Percentiles rank a stretch among this genome's conserved stretches.
Conservation (phyloP, 1,284 basidiomycete species). For the Mycena sp. region DNA sequence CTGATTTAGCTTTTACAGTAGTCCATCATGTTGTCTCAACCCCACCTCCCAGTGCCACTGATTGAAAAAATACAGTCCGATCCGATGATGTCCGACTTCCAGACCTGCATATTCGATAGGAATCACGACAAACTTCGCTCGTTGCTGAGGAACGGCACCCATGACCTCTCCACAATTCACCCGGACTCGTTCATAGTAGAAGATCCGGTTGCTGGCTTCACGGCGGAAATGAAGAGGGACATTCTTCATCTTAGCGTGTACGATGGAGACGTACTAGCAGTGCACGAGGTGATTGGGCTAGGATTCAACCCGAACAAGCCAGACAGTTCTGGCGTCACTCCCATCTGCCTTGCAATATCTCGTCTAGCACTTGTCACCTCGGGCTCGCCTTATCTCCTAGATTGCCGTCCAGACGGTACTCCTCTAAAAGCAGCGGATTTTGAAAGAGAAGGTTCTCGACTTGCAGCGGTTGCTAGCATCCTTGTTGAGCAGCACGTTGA, state of each 20-base stretch:
- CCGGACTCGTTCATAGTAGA: not conserved
- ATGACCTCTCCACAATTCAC: not conserved
- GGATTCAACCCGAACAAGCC: slow-evolving; percentile 9
- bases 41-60: slow-evolving; percentile 11
- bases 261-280: slow-evolving; percentile 21
- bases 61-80: not conserved
- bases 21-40: too few species aligned
- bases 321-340: slow-evolving; percentile 20
- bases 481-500: slow-evolving; percentile 28
- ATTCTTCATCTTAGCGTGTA: slow-evolving; percentile 19
- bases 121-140: not conserved
- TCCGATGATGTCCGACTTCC: slow-evolving; percentile 1
- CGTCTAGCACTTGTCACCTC: not conserved
- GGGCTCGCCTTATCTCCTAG: not conserved
- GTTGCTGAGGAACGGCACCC: not conserved
- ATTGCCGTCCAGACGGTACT: not conserved
- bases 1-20: too few species aligned
- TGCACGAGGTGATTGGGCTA: slow-evolving; percentile 12
- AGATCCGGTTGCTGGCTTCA: not conserved
- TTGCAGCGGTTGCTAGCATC: slow-evolving; percentile 16
- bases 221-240: slow-evolving; percentile 1
- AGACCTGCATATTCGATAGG: not conserved
- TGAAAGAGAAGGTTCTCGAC: slow-evolving; percentile 4
- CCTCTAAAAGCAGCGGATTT: not conserved
- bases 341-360: slow-evolving; percentile 17